Evolutionary conservation across 2,329 filamentous ascomycete genomes (phyloP), one percentile per base, ranked within the genome.

Genomic region (Calycina marina): DNA sequence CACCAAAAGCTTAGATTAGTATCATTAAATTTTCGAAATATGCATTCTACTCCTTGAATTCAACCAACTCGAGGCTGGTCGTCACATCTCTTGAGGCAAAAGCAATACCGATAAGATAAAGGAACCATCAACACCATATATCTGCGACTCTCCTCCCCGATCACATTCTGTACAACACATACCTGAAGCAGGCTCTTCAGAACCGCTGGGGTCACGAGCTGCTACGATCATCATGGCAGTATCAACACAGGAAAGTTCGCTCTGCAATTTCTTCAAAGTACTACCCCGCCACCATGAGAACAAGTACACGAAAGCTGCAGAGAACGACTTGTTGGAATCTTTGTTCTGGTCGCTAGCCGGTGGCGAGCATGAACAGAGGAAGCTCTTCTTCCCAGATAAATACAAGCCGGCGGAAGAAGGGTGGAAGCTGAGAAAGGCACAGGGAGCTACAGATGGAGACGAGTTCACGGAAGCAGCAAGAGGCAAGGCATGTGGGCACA

Each of bases 401-500:
- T 67, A 66, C 10, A 38, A 43, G 25, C 70, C 77, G 6, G 60
- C 65, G 16, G 61, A 60, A 28, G 65, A 64, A 24, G 59, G 62
- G 27, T 78, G 86, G 68, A 90, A 80, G 56, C 63, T 98, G 24
- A 72, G 79, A 39, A 76, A 83, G 46, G 86, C 86, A 11, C 92
- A 98, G 53, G 88, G 86, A 12, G 83, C 83, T n/a, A 67, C 84
- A 36, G 85, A 93, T 50, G 88, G 90, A 8, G 84, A 88, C 18
- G 92, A 98, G 55, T 98, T 96, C 53, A 90, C 84, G 13, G 80
- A 88, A 44, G 79, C 81, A 5, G 90, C 90, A 10, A 74, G 84
- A 44, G 90, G 92, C 34, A 92, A 92, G 57, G 77, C 85, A 28
- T 98, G 90, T 54, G 92, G 90, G 4, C 92, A 98, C 61, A 96